Base-by-base conservation (phyloP, 495 filamentous ascomycete genomes). In the Penicillium cinerascens region DNA sequence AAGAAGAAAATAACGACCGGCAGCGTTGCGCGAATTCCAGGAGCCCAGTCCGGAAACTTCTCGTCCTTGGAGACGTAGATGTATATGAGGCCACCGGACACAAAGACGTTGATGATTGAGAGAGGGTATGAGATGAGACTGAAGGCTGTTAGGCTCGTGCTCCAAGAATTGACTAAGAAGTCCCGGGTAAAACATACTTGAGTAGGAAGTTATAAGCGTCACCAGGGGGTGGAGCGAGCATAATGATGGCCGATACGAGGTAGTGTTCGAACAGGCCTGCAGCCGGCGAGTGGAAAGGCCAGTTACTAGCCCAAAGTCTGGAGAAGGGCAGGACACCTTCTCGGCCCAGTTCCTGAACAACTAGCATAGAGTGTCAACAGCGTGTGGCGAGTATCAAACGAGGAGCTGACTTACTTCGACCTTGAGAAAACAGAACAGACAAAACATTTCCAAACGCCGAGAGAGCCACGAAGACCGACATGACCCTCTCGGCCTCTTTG, bases 361-460 rank as follows among this genome's bases (percentile, higher is more conserved):
- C 71, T 66, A 7, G n/a, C 36, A 25, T 11, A 10, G 25, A 27
- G 2, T 20, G 8, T 7, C 18, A 29, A 9, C 9, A 29, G 26
- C 26, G 26, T 9, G 6, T 15, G 16, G 27, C 59, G 44, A 56
- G 57, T 43, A 13, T 47, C 6, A 10, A 18, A 11, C 16, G 36
- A 16, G 9, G 37, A 36, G 9, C 36, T 27, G 42, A 69, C 62
- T 49, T 72, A 61, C 74, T 74, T 45, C 85, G 77, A 17, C 81
- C 80, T 59, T 87, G 84, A 0, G 84, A 84, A 65, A 88, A 90
- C 44, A 83, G 82, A 50, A 88, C 83, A 35, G 78, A 78, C 35
- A 88, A 66, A 26, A 89, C 84, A 57, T 89, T 90, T 16, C 85
- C 86, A 54, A 87, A 79, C 9, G 84, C 83, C 29, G 83, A 87